Evolutionary conservation across 768 basidiomycete genomes (phyloP).

Genomic region (Hebeloma cylindrosporum): DNA sequence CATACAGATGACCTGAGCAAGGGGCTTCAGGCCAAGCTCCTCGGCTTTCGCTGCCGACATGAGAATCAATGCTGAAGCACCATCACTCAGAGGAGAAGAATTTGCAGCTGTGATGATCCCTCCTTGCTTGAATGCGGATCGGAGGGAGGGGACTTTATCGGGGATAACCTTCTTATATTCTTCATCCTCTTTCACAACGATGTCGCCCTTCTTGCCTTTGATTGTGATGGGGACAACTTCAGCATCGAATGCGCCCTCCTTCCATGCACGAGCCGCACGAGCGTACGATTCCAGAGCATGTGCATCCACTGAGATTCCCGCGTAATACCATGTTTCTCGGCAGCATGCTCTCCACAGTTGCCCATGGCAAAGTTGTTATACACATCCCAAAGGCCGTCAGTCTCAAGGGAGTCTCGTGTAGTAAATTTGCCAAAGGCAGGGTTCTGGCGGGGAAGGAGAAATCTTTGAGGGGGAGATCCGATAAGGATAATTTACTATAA

Average conservation of each 20-base stretch:
- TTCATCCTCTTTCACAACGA: constrained; percentile 89
- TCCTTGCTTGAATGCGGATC: constrained; percentile 86
- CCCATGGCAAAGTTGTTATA: constrained; percentile 99
- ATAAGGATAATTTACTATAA: background rate
- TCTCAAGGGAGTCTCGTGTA: constrained; percentile 83
- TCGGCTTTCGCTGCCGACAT: constrained; percentile 92
- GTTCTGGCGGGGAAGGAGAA: constrained; percentile 79
- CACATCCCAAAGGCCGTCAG: constrained; percentile 94
- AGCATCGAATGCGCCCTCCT: constrained; percentile 75
- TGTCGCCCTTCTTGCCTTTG: constrained; percentile 93
- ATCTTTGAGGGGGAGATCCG: constrained; percentile 42
- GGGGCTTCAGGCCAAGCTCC: constrained; percentile 86
- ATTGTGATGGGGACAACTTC: constrained; percentile 91
- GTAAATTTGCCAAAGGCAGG: constrained; percentile 89
- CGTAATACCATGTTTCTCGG: constrained; percentile 77
- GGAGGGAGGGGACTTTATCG: constrained; percentile 88
- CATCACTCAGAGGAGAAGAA: constrained; percentile 92
- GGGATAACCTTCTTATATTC: constrained; percentile 97
- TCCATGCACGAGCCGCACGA: constrained; percentile 91
- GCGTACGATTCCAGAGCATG: constrained; percentile 95
- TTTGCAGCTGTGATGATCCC: constrained; percentile 96
- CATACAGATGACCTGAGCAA: constrained; percentile 95
- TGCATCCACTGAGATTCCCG: constrained; percentile 85
- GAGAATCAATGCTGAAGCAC: constrained; percentile 92
- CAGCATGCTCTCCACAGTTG: constrained; percentile 88